Conservation (phyloP, 1,139 yeast genomes). For the Nadsonia commutata region DNA sequence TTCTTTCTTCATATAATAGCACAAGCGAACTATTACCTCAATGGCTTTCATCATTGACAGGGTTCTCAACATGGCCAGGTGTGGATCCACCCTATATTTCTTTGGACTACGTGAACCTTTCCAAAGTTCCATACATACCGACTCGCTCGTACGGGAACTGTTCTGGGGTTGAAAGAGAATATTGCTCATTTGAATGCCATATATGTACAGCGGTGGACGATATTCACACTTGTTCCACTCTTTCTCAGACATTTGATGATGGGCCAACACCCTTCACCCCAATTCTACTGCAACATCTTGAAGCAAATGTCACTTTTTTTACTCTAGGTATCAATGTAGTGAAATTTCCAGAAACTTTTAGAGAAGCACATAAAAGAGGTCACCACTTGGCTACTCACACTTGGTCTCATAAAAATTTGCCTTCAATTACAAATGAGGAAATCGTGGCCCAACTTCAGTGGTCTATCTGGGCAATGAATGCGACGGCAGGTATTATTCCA, state of each 20-base stretch:
- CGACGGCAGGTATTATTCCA: slow-evolving; percentile 79
- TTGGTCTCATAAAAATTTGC: slow-evolving; percentile 83
- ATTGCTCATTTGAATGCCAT: slow-evolving; percentile 79
- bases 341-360: slow-evolving; percentile 58
- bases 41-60: slow-evolving; percentile 69
- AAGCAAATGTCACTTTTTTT: slow-evolving; percentile 58
- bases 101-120: slow-evolving; percentile 50
- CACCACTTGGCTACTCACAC: slow-evolving; percentile 83
- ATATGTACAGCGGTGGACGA: slow-evolving; percentile 72
- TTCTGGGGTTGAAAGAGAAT: slow-evolving; percentile 28
- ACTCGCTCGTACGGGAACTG: slow-evolving; percentile 50
- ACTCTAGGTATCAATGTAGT: slow-evolving; percentile 73
- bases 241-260: slow-evolving; percentile 88
- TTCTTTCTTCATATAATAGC: not conserved
- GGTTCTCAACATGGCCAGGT: slow-evolving; percentile 69
- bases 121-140: slow-evolving; percentile 33
- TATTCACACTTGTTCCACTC: slow-evolving; percentile 48
- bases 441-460: slow-evolving; percentile 83
- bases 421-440: slow-evolving; percentile 60
- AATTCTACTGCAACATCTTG: slow-evolving; percentile 38
- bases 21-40: slow-evolving; percentile 36
- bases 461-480: slow-evolving; percentile 98
- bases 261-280: slow-evolving; percentile 75
- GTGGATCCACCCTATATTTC: slow-evolving; percentile 78
- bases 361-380: slow-evolving; percentile 40